Conservation (phyloP, 2,329 filamentous ascomycete genomes). For the Arthroderma sp. region DNA sequence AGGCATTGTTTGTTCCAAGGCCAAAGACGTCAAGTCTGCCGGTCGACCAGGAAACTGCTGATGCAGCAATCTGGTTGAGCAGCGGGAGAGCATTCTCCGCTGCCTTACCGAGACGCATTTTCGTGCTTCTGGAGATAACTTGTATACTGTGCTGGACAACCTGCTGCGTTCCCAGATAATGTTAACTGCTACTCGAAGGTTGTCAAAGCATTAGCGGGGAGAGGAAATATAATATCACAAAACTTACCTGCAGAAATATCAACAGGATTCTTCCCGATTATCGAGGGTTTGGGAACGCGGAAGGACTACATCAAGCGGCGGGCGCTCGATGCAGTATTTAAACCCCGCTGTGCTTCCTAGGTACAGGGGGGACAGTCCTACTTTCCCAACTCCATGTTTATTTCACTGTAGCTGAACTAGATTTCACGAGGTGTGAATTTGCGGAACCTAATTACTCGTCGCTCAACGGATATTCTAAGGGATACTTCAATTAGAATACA, state of each 20-base stretch:
- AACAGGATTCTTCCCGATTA: too few relatives aligned
- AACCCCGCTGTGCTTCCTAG: conserved; percentile 2
- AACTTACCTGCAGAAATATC: neutral
- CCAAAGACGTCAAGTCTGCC: conserved; percentile 15
- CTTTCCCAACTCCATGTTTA: neutral
- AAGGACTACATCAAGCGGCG: neutral
- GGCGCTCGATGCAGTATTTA: neutral
- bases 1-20: conserved; percentile 13
- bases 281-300: neutral
- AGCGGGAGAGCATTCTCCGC: conserved; percentile 10
- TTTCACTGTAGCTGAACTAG: neutral
- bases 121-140: neutral
- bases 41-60: conserved; percentile 13
- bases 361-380: neutral
- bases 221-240: neutral
- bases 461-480: neutral
- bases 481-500: neutral
- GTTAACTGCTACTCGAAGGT: neutral
- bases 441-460: neutral
- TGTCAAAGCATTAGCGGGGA: too few relatives aligned
- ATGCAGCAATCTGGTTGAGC: conserved; percentile 12
- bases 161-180: neutral
- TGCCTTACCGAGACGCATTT: conserved; percentile 3
- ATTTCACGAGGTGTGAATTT: neutral
- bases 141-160: neutral